Base-by-base conservation (phyloP, 2,329 filamentous ascomycete genomes). In the Colletotrichum filicis region DNA sequence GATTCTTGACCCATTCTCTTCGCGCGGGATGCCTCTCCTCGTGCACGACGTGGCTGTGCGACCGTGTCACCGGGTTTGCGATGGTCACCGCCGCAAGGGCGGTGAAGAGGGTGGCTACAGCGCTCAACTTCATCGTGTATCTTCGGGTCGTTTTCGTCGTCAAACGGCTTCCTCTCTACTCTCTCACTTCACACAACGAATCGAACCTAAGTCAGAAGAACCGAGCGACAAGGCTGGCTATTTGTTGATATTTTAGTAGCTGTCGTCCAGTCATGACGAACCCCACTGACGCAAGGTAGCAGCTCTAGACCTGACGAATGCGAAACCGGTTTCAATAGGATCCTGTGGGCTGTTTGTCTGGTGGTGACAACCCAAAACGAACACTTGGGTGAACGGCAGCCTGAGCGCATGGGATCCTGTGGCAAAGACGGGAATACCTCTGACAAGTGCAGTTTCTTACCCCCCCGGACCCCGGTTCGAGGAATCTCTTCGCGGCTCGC, bases 31-130 rank as follows among this genome's bases (percentile, higher is more conserved):
- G 65, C 49, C 74, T 53, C 66, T 68, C 71, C 52, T 76, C 75
- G 64, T 76, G 75, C 28, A 76, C 68, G 19, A 74, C 68, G 24
- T 71, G 68, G 57, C 63, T 71, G 66, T 73, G 66, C 70, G 70
- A 73, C 70, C 70, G 66, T 56, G 70, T 56, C 60, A 65, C 35
- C 16, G 70, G 70, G 66, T 65, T 73, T 46, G 70, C 70, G 26
- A 60, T 37, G 46, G 60, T 46, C 60, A 73, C 66, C 28, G 70
- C 70, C 66, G 60, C 60, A 49, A 73, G 60, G 70, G 59, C 70
- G 19, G 70, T 60, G 60, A 73, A 22, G 28, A 70, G 30, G 60
- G 60, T 70, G 53, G 70, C 60, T 30, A 73, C 53, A 52, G 60
- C 70, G 62, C 70, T 70, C 28, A 65, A 35, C 70, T 73, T 73